These are phyloP conservation scores for Aciculosporium take DNA, from an alignment of 2,329 filamentous ascomycete genomes.

Conservation along the genomic window DNA sequence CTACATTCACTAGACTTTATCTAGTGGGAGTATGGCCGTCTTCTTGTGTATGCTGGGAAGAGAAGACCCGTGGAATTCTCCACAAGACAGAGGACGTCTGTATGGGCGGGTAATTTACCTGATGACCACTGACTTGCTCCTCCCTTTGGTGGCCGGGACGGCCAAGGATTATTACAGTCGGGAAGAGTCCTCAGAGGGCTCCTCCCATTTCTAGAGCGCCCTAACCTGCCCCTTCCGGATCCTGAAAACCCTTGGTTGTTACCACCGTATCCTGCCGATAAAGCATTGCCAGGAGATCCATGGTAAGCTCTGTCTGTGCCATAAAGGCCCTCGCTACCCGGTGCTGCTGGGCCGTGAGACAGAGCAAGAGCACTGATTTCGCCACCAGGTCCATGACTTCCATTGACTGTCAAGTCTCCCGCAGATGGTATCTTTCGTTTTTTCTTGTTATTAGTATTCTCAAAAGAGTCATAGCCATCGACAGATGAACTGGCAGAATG, in stretches of 20 bases:
- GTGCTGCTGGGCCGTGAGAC: slow-evolving; percentile 11
- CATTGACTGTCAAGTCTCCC: slow-evolving; percentile 45
- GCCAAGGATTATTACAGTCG: slow-evolving; percentile 44
- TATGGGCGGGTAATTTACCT: slow-evolving; percentile 24
- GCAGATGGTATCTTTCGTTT: slow-evolving; percentile 95
- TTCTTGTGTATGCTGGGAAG: neutral
- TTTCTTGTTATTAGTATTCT: slow-evolving; percentile 99
- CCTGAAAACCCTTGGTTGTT: slow-evolving; percentile 55
- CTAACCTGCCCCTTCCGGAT: slow-evolving; percentile 69
- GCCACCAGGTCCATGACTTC: slow-evolving; percentile 21
- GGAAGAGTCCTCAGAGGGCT: slow-evolving; percentile 46
- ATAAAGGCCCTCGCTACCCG: slow-evolving; percentile 16
- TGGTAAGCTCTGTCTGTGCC: slow-evolving; percentile 13
- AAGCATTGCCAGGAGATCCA: slow-evolving; percentile 15
- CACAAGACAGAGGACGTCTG: neutral
- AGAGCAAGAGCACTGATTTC: slow-evolving; percentile 27
- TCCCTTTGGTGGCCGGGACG: slow-evolving; percentile 31
- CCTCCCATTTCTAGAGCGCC: slow-evolving; percentile 48
- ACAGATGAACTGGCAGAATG: slow-evolving; percentile 55
- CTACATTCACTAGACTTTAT: no score
- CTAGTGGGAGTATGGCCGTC: neutral
- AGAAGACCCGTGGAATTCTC: neutral
- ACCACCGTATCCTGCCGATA: slow-evolving; percentile 37
- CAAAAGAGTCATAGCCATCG: slow-evolving; percentile 92
- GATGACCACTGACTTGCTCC: slow-evolving; percentile 31